A percentile compares a stretch with the other conserved stretches of the same genome.
phyloP scores from a whole-genome alignment of 768 basidiomycete genomes.

The Phanerodontia chrysosporium region DNA sequence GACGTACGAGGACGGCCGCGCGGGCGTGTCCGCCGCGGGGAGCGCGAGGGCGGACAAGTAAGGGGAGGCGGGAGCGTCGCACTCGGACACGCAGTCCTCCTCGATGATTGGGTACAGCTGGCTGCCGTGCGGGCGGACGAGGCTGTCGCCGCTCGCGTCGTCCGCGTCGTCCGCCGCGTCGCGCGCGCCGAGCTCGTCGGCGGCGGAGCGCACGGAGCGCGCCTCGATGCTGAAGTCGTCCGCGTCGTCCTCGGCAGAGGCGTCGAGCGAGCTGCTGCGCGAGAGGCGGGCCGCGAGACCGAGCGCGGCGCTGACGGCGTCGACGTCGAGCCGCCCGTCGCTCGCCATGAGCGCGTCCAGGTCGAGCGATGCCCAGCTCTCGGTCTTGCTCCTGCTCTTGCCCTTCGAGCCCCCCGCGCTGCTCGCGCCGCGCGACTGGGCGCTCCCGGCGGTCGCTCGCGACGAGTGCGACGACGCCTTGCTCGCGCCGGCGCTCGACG shows the following conservation, averaged over 20 bases:
- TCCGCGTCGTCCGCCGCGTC: background rate
- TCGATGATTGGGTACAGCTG: constrained; percentile 24
- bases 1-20: background rate
- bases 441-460: background rate
- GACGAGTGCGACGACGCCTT: background rate
- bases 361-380: constrained; percentile 15
- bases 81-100: constrained; percentile 14
- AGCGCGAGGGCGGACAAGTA: background rate
- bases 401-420: background rate
- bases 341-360: constrained; percentile 19
- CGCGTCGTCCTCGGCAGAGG: background rate
- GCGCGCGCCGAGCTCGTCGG: background rate
- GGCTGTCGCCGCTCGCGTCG: background rate
- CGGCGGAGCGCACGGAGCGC: background rate
- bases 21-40: background rate
- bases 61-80: no score
- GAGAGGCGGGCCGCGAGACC: constrained; percentile 14
- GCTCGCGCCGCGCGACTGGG: background rate
- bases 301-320: constrained; percentile 22
- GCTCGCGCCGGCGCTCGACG: background rate
- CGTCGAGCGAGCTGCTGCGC: background rate
- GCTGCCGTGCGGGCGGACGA: constrained; percentile 15
- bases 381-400: background rate
- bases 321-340: constrained; percentile 23
- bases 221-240: background rate